Percentiles rank a stretch among this genome's conserved stretches.
Evolutionary conservation across 345 rosid species (phyloP).

Genomic region (Cardamine chenopodiifolia): DNA sequence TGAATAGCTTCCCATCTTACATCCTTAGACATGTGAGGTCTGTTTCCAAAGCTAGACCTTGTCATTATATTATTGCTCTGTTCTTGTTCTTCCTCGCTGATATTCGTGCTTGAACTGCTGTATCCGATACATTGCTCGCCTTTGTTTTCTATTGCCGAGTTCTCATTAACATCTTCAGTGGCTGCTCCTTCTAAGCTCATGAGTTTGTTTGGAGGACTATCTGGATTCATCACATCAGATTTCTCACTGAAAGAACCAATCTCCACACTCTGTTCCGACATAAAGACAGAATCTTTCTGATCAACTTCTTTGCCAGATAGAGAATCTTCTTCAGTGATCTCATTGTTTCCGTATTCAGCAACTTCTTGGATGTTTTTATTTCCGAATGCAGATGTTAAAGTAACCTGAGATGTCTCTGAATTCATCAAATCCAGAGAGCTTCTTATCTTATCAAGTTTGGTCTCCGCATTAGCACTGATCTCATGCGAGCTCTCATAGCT

Average conservation of each 20-base stretch:
- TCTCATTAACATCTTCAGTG: conserved; percentile 41
- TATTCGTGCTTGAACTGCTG: conserved; percentile 79
- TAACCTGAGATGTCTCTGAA: conserved; percentile 21
- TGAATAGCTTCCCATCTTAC: conserved; percentile 89
- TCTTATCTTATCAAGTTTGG: conserved; percentile 43
- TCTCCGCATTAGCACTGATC: conserved; percentile 48
- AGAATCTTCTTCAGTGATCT: conserved; percentile 35
- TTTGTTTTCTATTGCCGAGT: conserved; percentile 54
- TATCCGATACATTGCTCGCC: conserved; percentile 75
- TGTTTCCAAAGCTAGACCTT: conserved; percentile 83
- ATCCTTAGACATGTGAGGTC: conserved; percentile 97
- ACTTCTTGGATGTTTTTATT: background rate
- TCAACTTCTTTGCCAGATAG: conserved; percentile 22
- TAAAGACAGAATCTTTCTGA: conserved; percentile 26
- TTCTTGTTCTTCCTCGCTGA: conserved; percentile 77
- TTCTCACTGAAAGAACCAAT: conserved; percentile 49
- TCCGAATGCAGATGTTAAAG: conserved; percentile 5
- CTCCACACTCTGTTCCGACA: conserved; percentile 47
- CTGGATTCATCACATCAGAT: conserved; percentile 47
- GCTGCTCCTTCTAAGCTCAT: conserved; percentile 35
- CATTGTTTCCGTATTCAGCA: conserved; percentile 2
- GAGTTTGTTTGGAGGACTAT: conserved; percentile 47
- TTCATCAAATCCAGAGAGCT: conserved; percentile 33
- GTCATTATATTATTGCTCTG: conserved; percentile 46
- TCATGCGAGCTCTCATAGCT: conserved; percentile 46